Evolutionary conservation across 2,329 filamentous ascomycete genomes (phyloP).

Genomic region (Curvularia eragrostidis): DNA sequence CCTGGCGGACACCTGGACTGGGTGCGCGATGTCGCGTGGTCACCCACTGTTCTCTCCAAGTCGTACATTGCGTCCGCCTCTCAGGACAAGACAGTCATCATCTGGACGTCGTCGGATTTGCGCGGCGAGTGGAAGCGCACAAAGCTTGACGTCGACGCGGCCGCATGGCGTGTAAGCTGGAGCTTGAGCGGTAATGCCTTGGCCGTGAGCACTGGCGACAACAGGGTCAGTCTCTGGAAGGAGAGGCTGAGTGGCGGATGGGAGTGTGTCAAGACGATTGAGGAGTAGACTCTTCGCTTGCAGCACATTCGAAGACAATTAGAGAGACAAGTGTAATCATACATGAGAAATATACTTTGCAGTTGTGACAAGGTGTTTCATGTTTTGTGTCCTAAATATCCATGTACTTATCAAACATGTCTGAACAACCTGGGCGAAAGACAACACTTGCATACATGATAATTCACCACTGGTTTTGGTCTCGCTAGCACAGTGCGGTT

Average conservation of each 20-base stretch:
- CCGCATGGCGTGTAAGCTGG: slow-evolving; percentile 97
- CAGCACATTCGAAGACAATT: background rate
- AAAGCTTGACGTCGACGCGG: slow-evolving; percentile 83
- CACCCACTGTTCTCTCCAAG: slow-evolving; percentile 91
- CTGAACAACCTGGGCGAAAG: background rate
- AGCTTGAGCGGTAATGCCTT: slow-evolving; percentile 95
- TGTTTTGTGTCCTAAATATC: background rate
- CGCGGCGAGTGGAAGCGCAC: slow-evolving; percentile 81
- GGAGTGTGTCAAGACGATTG: slow-evolving; percentile 96
- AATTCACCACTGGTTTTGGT: too few relatives aligned
- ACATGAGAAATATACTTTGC: background rate
- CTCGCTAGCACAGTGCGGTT: background rate
- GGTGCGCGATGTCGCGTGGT: slow-evolving; percentile 98
- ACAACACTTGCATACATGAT: background rate
- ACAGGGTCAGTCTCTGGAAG: slow-evolving; percentile 98
- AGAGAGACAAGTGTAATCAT: slow-evolving; percentile 1
- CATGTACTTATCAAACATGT: background rate
- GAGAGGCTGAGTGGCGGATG: slow-evolving; percentile 96
- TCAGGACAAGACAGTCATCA: slow-evolving; percentile 95
- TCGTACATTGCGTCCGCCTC: slow-evolving; percentile 95
- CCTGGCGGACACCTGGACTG: slow-evolving; percentile 90
- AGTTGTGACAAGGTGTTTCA: background rate
- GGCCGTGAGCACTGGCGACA: slow-evolving; percentile 91
- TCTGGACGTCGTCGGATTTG: slow-evolving; percentile 74
- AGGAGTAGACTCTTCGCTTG: slow-evolving; percentile 67